These are phyloP conservation scores for Hemisphaericaspora nanyangensis DNA, from an alignment of 805 yeast genomes.

Conservation along the genomic window DNA sequence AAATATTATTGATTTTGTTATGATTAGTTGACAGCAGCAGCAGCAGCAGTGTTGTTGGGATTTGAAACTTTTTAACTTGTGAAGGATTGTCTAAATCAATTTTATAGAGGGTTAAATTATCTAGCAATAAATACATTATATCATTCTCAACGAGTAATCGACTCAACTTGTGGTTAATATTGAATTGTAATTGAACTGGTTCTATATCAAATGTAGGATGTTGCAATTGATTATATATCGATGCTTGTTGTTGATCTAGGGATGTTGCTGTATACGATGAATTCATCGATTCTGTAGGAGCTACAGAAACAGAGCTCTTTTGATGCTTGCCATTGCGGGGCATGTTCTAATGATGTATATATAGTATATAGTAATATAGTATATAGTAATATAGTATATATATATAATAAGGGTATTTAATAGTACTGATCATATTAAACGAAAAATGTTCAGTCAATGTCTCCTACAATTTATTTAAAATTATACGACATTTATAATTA, in stretches of 20 bases:
- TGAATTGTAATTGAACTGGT: constrained; percentile 38
- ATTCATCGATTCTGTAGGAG: too few species aligned
- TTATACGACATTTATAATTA: too few species aligned
- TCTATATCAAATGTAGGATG: constrained; percentile 29
- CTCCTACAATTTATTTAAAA: too few species aligned
- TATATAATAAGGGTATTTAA: too few species aligned
- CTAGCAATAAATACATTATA: constrained; percentile 29
- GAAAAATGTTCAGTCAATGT: too few species aligned
- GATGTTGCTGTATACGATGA: constrained; percentile 9
- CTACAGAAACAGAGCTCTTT: not conserved
- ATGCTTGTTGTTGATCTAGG: constrained; percentile 8
- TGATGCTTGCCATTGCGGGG: not conserved
- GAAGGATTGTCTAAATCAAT: constrained; percentile 37
- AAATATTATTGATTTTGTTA: constrained; percentile 20
- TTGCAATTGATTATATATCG: constrained; percentile 6
- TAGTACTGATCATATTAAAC: too few species aligned
- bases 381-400: too few species aligned
- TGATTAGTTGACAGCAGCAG: not conserved
- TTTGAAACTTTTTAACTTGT: constrained; percentile 19
- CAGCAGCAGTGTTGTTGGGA: constrained; percentile 11
- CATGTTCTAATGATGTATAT: too few species aligned
- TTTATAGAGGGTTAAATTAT: constrained; percentile 16
- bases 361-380: too few species aligned
- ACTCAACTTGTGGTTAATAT: constrained; percentile 21
- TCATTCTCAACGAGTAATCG: constrained; percentile 29